Evolutionary conservation across 495 filamentous ascomycete genomes (phyloP), one percentile per base, ranked within the genome.

Genomic region (Podospora pseudopauciseta): DNA sequence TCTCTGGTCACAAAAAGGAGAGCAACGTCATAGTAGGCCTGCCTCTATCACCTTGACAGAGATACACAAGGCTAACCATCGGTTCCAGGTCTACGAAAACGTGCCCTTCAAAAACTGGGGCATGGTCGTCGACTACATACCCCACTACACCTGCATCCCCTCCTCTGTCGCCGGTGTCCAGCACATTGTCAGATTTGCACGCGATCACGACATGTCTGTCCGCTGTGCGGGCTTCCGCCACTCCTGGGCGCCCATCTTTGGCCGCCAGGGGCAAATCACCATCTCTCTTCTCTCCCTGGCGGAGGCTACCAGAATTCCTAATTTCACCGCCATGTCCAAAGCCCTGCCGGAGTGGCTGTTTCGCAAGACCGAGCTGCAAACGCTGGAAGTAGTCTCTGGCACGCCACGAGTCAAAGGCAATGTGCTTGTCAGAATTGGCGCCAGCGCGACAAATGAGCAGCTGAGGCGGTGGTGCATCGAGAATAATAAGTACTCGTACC

Each of bases 81-180:
- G 49, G 5, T 23, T 53, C 20, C 32, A 75, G 71, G 70, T 76
- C 5, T 70, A 76, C 63, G 54, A 49, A 39, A 59, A 77, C 18
- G 62, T 64, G 20, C 60, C 67, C 19, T 86, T 86, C 65, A 44
- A 80, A 32, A 86, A 86, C 68, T 86, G 84, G 84, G 84, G 84
- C 11, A 65, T 70, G 19, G 81, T 73, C 7, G 75, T 85, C n/a
- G 65, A 72, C 20, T 84, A 85, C 66, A 80, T 64, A 3, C 84
- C 84, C 1, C 70, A 59, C 34, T 77, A 72, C 60, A 85, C 84
- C 2, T 84, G 74, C 67, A 66, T 86, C 54, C 84, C 83, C 2
- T 81, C 73, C 19, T 84, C 78, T 0, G 77, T 84, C 57, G 68
- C 72, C 13, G 84, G 80, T 18, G 66, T 86, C 0, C 80, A 85